Evolutionary conservation across 1,284 basidiomycete genomes (phyloP).

Genomic region (Naganishia albida): DNA sequence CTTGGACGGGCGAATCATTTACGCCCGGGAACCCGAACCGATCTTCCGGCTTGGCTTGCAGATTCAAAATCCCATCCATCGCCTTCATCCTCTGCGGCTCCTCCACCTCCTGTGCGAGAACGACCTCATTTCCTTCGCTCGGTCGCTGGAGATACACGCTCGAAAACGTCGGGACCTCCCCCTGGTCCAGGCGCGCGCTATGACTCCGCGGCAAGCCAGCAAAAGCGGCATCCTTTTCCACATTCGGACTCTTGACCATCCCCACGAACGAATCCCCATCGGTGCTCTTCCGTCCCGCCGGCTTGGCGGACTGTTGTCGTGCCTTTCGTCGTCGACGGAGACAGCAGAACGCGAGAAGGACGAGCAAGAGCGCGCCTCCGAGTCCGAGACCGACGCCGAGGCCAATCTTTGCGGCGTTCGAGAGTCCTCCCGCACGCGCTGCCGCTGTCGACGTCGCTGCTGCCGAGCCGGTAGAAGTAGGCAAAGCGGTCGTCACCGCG

Average conservation of each 20-base stretch:
- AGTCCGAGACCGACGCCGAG: constrained; percentile 51
- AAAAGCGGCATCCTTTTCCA: constrained; percentile 40
- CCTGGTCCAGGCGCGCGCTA: constrained; percentile 33
- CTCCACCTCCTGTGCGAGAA: constrained; percentile 34
- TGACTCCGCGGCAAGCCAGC: constrained; percentile 33
- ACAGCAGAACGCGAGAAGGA: constrained; percentile 50
- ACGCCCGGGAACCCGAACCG: constrained; percentile 10
- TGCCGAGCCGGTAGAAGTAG: constrained; percentile 36
- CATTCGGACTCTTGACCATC: constrained; percentile 38
- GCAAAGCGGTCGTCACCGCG: constrained; percentile 35
- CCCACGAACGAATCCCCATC: constrained; percentile 46
- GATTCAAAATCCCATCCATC: constrained; percentile 47
- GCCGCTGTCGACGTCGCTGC: constrained; percentile 28
- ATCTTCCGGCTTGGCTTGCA: constrained; percentile 36
- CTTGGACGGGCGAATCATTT: constrained; percentile 40
- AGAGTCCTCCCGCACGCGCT: constrained; percentile 39
- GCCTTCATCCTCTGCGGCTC: constrained; percentile 44
- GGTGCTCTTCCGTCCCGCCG: constrained; percentile 33
- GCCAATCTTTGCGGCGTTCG: constrained; percentile 49
- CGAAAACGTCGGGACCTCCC: constrained; percentile 44
- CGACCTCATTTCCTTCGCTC: constrained; percentile 18
- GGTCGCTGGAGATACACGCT: constrained; percentile 37
- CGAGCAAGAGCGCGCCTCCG: constrained; percentile 42
- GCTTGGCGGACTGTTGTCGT: constrained; percentile 33
- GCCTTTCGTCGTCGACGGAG: constrained; percentile 40